Evolutionary conservation across 768 basidiomycete genomes (phyloP), one percentile per base, ranked within the genome.

Genomic region (Russula sp.): DNA sequence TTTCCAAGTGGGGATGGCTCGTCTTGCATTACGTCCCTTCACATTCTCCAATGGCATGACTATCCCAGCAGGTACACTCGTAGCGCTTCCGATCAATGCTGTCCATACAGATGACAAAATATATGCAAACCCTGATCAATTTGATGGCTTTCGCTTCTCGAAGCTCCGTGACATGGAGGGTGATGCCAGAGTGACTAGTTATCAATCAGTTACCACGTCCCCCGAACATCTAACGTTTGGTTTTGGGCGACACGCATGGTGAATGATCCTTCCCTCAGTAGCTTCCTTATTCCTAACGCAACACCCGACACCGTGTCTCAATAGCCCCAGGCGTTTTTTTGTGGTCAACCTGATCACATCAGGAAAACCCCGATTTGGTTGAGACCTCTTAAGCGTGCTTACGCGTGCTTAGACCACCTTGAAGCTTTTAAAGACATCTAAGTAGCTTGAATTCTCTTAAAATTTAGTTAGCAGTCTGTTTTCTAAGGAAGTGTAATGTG

Each of bases 61-160:
- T 36, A 61, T 75, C 48, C 77, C 78, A n/a, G 65, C 65, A 4
- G 80, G 80, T 56, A 74, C 73, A 20, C 68, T 71, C 32, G 65
- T 79, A n/a, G 66, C 69, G 14, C 69, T 73, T 8, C 73, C 74
- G 13, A 58, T 70, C 7, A 57, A 61, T 25, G 63, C 73, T 20
- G 69, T 75, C 68, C 76, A 78, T 61, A 69, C 70, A n/a, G 77
- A 82, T 61, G 70, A 71, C n/a, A 70, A 69, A 18, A 66, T 72
- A 20, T 85, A 82, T 65, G 61, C 70, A n/a, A 72, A 79, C 52
- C 70, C 83, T 0, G 66, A 70, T 8, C 58, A 34, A 45, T 80
- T 80, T 46, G 71, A 77, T 29, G 73, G 77, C 0, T 77, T 77
- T 57, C 72, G 79, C 16, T 81, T 78, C 66, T 60, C 71, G 25